A percentile compares a stretch with the other conserved stretches of the same genome.
Conservation (phyloP, 495 filamentous ascomycete genomes). For the Elasticomyces elasticus region DNA sequence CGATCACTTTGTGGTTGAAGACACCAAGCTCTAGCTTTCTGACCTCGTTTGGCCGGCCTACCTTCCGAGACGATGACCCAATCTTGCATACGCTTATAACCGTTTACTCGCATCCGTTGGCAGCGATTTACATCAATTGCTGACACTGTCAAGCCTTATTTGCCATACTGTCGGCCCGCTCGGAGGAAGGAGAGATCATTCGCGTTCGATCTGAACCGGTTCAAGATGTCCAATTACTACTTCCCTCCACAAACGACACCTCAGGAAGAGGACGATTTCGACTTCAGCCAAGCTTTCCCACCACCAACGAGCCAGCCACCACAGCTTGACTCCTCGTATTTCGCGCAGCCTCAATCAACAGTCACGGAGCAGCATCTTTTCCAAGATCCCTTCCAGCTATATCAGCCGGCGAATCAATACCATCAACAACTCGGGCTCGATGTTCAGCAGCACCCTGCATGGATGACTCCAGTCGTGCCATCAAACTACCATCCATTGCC, state of each 20-base stretch:
- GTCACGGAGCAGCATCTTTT: neutral
- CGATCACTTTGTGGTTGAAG: too few relatives aligned
- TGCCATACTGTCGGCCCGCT: neutral
- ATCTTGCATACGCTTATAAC: neutral
- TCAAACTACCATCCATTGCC: slow-evolving; percentile 8
- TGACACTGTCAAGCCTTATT: neutral
- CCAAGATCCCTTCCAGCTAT: neutral
- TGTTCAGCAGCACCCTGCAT: neutral
- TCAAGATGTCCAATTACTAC: slow-evolving; percentile 7
- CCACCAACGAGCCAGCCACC: neutral
- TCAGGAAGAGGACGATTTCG: slow-evolving; percentile 7
- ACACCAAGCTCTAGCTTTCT: neutral
- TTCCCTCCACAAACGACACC: neutral
- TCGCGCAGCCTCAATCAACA: neutral
- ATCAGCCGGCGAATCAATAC: neutral
- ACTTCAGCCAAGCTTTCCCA: neutral
- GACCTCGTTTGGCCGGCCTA: neutral
- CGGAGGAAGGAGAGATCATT: neutral
- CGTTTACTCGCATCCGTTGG: neutral
- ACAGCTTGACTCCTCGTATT: neutral
- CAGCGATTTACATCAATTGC: neutral
- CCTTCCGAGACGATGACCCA: neutral
- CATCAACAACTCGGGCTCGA: neutral
- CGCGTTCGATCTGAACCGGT: neutral
- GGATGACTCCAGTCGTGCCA: slow-evolving; percentile 7